Base-by-base conservation (phyloP, 805 yeast genomes). In the Lachancea sp. region DNA sequence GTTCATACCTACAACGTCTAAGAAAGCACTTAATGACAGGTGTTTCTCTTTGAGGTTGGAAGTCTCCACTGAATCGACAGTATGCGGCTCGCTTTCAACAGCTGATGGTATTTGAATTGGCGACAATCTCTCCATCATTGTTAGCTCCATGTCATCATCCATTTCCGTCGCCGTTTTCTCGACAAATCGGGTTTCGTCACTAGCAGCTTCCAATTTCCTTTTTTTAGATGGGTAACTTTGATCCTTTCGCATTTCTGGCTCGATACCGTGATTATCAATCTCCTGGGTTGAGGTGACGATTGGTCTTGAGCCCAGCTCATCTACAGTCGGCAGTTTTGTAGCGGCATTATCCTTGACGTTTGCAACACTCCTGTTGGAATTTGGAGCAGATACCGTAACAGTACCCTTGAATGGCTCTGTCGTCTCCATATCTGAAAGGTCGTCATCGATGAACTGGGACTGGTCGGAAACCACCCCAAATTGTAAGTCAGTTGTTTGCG, bases 111-210 rank as follows among this genome's bases (percentile, higher is more conserved):
- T 25, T 4, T 20, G 26, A 17, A 43, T 43, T 7, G 65, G 65
- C 7, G 65, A 60, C 52, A 60, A 50, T 31, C 46, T 54, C 38
- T 59, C 64, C 59, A 53, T 56, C 27, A 44, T 31, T 27, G 51
- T 48, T 6, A 59, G 38, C 17, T 58, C 58, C 45, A 48, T 44
- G 17, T 56, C 56, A 19, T 44, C 47, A 12, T 45, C 50, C 26
- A 32, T 25, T 13, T 6, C 36, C 13, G 42, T 11, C 16, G 11
- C 15, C 3, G n/a, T 7, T 9, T 6, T 10, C 12, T 18, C 19
- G 25, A 36, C 12, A 19, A 18, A 9, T 11, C 18, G 3, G 13
- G 29, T 4, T 18, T 20, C 36, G 12, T 17, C 29, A 6, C 30
- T 11, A 17, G 13, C 17, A 17, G 22, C 18, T 15, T n/a, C 12